Evolutionary conservation across 768 basidiomycete species (phyloP), one percentile per base, ranked within the genome.

Genomic region (Mycena epipterygia): DNA sequence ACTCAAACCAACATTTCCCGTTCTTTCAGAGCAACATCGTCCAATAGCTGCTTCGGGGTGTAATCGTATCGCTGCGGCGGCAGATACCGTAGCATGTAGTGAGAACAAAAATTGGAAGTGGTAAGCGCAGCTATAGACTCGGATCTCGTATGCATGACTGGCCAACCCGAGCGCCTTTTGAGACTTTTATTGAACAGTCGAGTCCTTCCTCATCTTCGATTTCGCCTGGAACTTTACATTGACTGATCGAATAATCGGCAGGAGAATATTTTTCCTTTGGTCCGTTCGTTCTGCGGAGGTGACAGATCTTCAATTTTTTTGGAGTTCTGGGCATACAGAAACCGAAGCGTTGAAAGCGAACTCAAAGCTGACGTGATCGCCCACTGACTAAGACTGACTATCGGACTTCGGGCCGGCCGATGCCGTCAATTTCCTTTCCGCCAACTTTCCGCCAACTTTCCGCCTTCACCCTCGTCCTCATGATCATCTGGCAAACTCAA

Each of bases 151-250:
- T 14, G 71, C 71, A 49, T 62, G 53, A 9, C 35, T 35, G 1
- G 56, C 35, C 13, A 11, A 30, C 21, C 55, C 39, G 2, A 23
- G 44, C 44, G n/a, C n/a, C 27, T 2, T 29, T 30, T 30, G 25
- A 2, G 21, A n/a, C 29, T 23, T 2, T 33, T 46, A 53, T 72
- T 69, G 61, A 72, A 72, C 60, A 2, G 67, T 44, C 71, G 59
- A 63, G 29, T 19, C 67, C 67, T 13, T 55, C 46, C 11, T 63
- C 67, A 21, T 13, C 1, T 9, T 35, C 44, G 23, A 70, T 53
- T 56, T 70, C 68, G 21, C 71, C 71, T 13, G 67, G 68, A 19
- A 25, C 27, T 48, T 73, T 73, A 11, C 64, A 51, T 39, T 35
- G 32, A 42, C 68, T 64, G 53, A 37, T 37, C 14, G 55, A 21